phyloP scores from a whole-genome alignment of 2,329 filamentous ascomycete species.

The Lachnellula subtilissima region DNA sequence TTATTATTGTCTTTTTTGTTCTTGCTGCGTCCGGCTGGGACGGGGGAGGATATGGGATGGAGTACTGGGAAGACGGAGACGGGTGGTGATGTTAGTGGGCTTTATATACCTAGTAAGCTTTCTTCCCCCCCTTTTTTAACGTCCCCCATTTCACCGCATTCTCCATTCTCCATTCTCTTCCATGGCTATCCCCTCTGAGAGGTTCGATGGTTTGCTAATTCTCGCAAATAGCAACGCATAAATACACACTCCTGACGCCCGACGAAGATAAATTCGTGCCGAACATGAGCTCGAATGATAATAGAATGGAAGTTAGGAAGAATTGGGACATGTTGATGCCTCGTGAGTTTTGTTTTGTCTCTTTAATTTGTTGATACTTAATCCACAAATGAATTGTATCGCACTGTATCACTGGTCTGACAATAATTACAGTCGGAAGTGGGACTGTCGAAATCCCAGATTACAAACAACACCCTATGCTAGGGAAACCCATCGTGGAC shows the following conservation, averaged over 20 bases:
- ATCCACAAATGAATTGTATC: background rate
- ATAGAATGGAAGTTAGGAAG: slow-evolving; percentile 29
- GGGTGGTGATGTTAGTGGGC: slow-evolving; percentile 32
- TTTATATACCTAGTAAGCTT: slow-evolving; percentile 30
- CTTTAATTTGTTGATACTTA: too few species aligned
- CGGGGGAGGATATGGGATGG: slow-evolving; percentile 13
- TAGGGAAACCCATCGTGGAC: slow-evolving; percentile 30
- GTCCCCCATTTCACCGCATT: too few species aligned
- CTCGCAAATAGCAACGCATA: slow-evolving; percentile 19
- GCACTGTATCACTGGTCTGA: background rate
- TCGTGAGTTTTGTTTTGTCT: slow-evolving; percentile 13
- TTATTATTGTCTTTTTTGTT: slow-evolving; percentile 23
- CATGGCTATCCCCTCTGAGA: too few species aligned
- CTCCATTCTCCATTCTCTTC: too few species aligned
- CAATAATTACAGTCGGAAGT: slow-evolving; percentile 23
- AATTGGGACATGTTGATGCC: slow-evolving; percentile 34
- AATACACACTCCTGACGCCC: slow-evolving; percentile 28
- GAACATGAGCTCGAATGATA: slow-evolving; percentile 29
- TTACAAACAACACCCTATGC: slow-evolving; percentile 28
- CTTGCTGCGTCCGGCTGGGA: slow-evolving; percentile 20
- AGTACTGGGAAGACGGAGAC: slow-evolving; percentile 26
- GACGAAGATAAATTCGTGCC: slow-evolving; percentile 30
- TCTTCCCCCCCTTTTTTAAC: background rate
- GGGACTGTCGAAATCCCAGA: slow-evolving; percentile 31
- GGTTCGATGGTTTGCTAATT: background rate